phyloP scores from a whole-genome alignment of 345 rosid species.

The Eucalyptus camaldulensis region DNA sequence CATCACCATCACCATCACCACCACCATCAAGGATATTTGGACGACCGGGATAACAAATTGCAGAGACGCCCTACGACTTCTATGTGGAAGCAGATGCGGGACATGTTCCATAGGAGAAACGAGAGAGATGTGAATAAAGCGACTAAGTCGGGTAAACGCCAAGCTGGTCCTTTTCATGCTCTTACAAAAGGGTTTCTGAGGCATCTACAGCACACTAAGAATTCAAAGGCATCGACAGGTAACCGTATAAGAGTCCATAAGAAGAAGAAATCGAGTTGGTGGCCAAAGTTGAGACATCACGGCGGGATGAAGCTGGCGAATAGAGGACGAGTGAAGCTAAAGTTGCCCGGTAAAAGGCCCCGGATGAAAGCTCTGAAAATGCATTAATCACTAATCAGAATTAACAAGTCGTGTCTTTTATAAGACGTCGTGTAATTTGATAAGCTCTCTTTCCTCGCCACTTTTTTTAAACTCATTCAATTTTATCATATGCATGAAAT shows the following conservation, averaged over 20 bases:
- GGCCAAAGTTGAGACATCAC: slow-evolving; percentile 18
- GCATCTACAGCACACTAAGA: slow-evolving; percentile 31
- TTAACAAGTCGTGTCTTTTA: neutral
- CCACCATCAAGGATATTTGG: neutral
- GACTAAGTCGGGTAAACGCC: neutral
- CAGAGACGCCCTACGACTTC: neutral
- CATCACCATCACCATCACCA: slow-evolving; percentile 55
- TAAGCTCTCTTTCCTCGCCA: neutral
- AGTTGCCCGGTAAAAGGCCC: neutral
- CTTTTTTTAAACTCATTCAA: neutral
- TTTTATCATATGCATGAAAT: neutral
- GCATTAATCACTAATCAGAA: neutral
- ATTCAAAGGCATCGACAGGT: slow-evolving; percentile 6
- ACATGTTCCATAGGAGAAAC: neutral
- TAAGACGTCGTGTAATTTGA: neutral
- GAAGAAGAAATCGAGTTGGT: slow-evolving; percentile 21
- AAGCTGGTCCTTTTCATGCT: slow-evolving; percentile 27
- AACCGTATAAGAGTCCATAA: neutral
- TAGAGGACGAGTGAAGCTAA: slow-evolving; percentile 19
- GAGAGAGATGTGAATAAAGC: neutral
- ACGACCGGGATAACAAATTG: neutral
- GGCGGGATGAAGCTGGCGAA: slow-evolving; percentile 24
- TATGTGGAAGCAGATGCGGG: slow-evolving; percentile 25
- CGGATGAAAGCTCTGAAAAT: neutral
- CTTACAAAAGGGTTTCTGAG: slow-evolving; percentile 36